Evolutionary conservation across 1,284 basidiomycete genomes (phyloP).

Genomic region (Anthracocystis panici-leucophaei): DNA sequence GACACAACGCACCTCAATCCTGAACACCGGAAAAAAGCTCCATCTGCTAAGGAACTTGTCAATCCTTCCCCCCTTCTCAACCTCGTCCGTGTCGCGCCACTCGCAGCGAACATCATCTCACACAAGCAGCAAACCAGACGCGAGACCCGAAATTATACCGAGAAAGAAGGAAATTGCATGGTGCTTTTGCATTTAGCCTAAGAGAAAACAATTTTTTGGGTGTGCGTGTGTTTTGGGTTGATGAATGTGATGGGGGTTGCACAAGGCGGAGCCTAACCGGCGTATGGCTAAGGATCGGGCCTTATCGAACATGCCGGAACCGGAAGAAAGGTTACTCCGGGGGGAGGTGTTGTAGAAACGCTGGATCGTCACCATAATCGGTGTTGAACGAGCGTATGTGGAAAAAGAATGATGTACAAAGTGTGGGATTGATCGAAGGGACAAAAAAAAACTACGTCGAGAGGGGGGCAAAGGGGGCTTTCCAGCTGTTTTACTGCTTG

Average conservation of each 20-base stretch:
- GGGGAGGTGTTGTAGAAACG: too few species aligned
- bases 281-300: too few species aligned
- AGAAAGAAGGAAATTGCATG: background rate
- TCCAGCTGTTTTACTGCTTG: conserved; percentile 64
- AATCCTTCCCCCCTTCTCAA: too few species aligned
- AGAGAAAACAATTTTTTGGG: conserved; percentile 6
- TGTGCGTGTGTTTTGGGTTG: background rate
- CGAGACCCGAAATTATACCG: background rate
- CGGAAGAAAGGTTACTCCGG: too few species aligned
- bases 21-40: too few species aligned
- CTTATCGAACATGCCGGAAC: too few species aligned
- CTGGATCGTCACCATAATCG: background rate
- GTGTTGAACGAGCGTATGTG: background rate
- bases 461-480: too few species aligned
- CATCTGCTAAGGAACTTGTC: too few species aligned
- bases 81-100: too few species aligned
- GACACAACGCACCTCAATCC: too few species aligned
- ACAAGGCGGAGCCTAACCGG: background rate
- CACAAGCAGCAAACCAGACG: background rate
- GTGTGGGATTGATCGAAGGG: background rate
- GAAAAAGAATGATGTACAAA: background rate
- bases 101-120: background rate
- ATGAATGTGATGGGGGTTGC: background rate
- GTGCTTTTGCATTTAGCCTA: conserved; percentile 14
- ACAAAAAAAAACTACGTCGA: background rate